Base-by-base conservation (phyloP, 306 rosid species). In the Inga oerstediana region DNA sequence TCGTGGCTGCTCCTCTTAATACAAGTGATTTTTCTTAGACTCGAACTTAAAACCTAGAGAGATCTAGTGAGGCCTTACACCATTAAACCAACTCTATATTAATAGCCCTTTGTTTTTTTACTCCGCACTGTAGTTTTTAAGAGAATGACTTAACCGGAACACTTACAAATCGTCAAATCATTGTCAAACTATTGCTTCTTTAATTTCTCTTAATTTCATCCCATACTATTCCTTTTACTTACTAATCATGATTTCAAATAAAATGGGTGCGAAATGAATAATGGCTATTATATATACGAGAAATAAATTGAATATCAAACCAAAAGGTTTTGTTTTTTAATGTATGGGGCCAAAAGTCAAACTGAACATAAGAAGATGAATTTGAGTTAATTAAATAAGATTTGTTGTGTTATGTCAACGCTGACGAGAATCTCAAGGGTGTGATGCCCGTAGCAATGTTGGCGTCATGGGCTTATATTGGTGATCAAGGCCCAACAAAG, bases 391-490 rank as follows among this genome's bases (percentile, higher is more conserved):
- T 22, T 59, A 5, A 59, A 59, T n/a, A 22, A 59, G 66, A 20
- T 10, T 22, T n/a, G 4, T 0, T 0, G 32, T 13, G 20, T 65
- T 65, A 6, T 2, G 44, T 65, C 71, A 65, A 65, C 71, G 71
- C 71, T 30, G 41, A 32, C 5, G 71, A 35, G 44, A 59, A 59
- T 67, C 46, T 67, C n/a, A 0, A 2, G 4, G 72, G 74, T 75
- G 11, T 72, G 78, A 79, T 72, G 83, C 66, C 58, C 48, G 49
- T 20, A 39, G 84, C 86, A 82, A 45, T 80, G 27, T 35, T 8
- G 73, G 8, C 12, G 15, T 74, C 43, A 83, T 77, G 88, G 92
- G 91, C 78, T 82, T 82, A 3, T 82, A 87, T 69, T 56, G 74
- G 64, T 27, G 13, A 77, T 74, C 78, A 70, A 64, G 68, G 81